Conservation (phyloP, 352 stramenopile species). For the Phytophthora pisi region DNA sequence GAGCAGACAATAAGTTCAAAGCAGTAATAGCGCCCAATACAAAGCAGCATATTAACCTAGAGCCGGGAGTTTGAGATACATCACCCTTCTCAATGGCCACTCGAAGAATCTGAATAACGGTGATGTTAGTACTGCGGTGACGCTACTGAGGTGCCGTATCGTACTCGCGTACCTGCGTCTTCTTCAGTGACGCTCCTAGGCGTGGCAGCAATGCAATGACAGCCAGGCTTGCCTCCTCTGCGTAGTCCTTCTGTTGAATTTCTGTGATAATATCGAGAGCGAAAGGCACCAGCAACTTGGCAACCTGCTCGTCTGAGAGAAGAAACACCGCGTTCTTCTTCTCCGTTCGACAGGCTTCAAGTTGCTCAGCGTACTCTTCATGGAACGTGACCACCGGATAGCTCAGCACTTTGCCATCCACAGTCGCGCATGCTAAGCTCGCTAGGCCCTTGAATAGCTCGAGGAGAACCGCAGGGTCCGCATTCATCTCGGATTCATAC, state of each 20-base stretch:
- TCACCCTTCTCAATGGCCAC: constrained; percentile 86
- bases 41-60: constrained; percentile 79
- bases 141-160: background rate
- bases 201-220: constrained; percentile 67
- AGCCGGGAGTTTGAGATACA: constrained; percentile 76
- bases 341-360: constrained; percentile 54
- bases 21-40: constrained; percentile 76
- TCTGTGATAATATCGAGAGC: constrained; percentile 76
- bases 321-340: constrained; percentile 71
- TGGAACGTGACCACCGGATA: constrained; percentile 64
- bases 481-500: constrained; percentile 57
- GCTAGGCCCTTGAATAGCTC: constrained; percentile 71
- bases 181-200: constrained; percentile 66
- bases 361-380: constrained; percentile 62
- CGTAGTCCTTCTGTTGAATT: constrained; percentile 80
- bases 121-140: constrained; percentile 1
- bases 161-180: constrained; percentile 57
- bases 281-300: constrained; percentile 74
- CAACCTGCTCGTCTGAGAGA: constrained; percentile 75
- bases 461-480: constrained; percentile 48
- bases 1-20: constrained; percentile 62
- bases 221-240: constrained; percentile 62
- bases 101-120: constrained; percentile 64
- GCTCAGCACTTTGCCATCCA: constrained; percentile 72
- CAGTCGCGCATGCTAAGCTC: constrained; percentile 61